Conservation (phyloP, 78 protist species). For the Bodo saltans region DNA sequence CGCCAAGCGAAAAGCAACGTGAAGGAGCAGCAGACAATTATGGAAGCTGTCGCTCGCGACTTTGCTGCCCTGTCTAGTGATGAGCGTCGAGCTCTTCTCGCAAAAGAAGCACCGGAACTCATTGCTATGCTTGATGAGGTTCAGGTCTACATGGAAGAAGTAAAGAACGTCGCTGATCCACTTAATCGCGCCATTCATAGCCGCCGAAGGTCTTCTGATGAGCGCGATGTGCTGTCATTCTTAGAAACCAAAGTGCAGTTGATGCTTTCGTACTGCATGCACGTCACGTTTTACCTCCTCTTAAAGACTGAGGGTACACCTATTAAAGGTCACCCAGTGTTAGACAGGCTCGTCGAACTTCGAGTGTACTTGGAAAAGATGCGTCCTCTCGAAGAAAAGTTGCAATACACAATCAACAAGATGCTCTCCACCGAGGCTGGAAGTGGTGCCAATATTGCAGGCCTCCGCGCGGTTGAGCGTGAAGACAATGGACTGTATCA, state of each 20-base stretch:
- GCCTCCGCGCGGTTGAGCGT: background rate
- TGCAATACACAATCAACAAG: slow-evolving; percentile 46
- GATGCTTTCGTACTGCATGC: slow-evolving; percentile 72
- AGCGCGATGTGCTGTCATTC: background rate
- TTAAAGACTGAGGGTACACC: slow-evolving; percentile 65
- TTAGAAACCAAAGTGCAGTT: slow-evolving; percentile 22
- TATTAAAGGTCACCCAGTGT: slow-evolving; percentile 79
- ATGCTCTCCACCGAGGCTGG: slow-evolving; percentile 21
- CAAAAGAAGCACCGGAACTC: background rate
- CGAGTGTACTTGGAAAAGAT: slow-evolving; percentile 64
- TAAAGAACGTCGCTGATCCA: background rate
- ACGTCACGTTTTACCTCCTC: slow-evolving; percentile 70
- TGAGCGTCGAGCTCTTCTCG: background rate
- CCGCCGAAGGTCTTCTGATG: background rate
- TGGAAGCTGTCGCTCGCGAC: background rate
- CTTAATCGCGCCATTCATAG: background rate
- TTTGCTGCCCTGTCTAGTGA: background rate
- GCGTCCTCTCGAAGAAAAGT: slow-evolving; percentile 57
- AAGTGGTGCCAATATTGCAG: background rate
- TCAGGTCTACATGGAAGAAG: background rate
- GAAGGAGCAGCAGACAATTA: background rate
- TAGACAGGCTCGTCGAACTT: slow-evolving; percentile 61
- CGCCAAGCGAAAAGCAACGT: no score
- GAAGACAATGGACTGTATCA: background rate
- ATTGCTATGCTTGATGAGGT: background rate